Evolutionary conservation across 2,329 filamentous ascomycete species (phyloP).

Genomic region (Fusarium sp.): DNA sequence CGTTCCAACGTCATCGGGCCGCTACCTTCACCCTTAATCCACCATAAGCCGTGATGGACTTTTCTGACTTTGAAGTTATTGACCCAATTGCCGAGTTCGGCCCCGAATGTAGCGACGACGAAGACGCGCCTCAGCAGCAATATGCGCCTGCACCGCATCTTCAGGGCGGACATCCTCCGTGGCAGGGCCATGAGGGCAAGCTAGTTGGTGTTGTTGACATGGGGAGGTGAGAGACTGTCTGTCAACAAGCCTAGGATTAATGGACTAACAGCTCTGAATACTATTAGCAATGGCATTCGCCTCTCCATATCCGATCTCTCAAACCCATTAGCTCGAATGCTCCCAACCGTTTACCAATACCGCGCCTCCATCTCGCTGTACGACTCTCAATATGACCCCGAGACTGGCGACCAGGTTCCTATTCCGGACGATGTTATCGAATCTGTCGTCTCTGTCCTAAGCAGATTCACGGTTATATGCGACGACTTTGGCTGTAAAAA

Average conservation of each 20-base stretch:
- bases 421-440: slow-evolving; percentile 50
- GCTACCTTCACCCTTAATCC: background rate
- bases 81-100: slow-evolving; percentile 44
- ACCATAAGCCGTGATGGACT: slow-evolving; percentile 39
- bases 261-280: slow-evolving; percentile 18
- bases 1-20: slow-evolving; percentile 21
- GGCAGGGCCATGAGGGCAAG: slow-evolving; percentile 51
- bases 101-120: slow-evolving; percentile 27
- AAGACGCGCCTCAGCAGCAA: slow-evolving; percentile 23
- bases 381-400: slow-evolving; percentile 52
- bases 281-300: slow-evolving; percentile 76
- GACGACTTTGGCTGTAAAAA: slow-evolving; percentile 46
- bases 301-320: slow-evolving; percentile 71
- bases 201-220: slow-evolving; percentile 57
- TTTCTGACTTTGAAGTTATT: slow-evolving; percentile 48
- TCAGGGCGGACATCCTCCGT: slow-evolving; percentile 47
- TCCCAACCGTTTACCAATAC: slow-evolving; percentile 63
- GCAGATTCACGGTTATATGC: slow-evolving; percentile 51
- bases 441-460: slow-evolving; percentile 48
- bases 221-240: slow-evolving; percentile 51
- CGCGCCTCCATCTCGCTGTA: slow-evolving; percentile 53
- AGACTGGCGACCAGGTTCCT: slow-evolving; percentile 52
- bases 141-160: slow-evolving; percentile 4
- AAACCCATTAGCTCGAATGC: slow-evolving; percentile 69
- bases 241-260: background rate